Conservation (phyloP, 345 rosid genomes). For the Eutrema japonicum region DNA sequence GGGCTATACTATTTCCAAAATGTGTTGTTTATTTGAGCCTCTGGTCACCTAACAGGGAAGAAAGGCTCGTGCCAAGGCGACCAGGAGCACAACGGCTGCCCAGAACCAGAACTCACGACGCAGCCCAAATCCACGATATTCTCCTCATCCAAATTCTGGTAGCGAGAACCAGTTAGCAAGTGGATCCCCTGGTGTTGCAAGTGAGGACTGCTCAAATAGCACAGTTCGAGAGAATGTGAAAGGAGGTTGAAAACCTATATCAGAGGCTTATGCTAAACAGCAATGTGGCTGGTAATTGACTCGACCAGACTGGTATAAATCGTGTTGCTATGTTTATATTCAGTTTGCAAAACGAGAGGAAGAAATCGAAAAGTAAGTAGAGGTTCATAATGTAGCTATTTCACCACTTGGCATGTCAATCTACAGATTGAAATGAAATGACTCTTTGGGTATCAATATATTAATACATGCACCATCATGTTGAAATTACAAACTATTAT, state of each 20-base stretch:
- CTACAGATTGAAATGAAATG: constrained; percentile 28
- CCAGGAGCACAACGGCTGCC: constrained; percentile 80
- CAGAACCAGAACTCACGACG: constrained; percentile 70
- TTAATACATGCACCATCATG: constrained; percentile 3
- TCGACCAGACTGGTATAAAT: constrained; percentile 28
- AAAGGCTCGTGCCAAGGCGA: constrained; percentile 77
- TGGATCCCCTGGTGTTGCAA: constrained; percentile 59
- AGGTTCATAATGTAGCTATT: constrained; percentile 23
- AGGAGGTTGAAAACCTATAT: constrained; percentile 26
- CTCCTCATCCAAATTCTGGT: constrained; percentile 58
- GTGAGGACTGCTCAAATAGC: constrained; percentile 67
- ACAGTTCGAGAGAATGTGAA: constrained; percentile 47
- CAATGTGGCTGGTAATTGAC: constrained; percentile 21
- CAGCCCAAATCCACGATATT: constrained; percentile 58
- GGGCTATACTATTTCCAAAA: not conserved
- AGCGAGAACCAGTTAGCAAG: constrained; percentile 58
- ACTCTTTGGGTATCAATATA: constrained; percentile 14
- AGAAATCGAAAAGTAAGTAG: constrained; percentile 20
- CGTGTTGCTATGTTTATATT: constrained; percentile 20
- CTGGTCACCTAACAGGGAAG: constrained; percentile 64
- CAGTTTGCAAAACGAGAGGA: constrained; percentile 15
- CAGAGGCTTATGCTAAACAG: constrained; percentile 23
- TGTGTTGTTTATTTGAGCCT: not conserved
- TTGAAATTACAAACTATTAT: constrained; percentile 2
- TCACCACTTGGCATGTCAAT: constrained; percentile 23